These are phyloP conservation scores for Sergeia podlipaevii DNA, from an alignment of 208 protist genomes.

Conservation along the genomic window DNA sequence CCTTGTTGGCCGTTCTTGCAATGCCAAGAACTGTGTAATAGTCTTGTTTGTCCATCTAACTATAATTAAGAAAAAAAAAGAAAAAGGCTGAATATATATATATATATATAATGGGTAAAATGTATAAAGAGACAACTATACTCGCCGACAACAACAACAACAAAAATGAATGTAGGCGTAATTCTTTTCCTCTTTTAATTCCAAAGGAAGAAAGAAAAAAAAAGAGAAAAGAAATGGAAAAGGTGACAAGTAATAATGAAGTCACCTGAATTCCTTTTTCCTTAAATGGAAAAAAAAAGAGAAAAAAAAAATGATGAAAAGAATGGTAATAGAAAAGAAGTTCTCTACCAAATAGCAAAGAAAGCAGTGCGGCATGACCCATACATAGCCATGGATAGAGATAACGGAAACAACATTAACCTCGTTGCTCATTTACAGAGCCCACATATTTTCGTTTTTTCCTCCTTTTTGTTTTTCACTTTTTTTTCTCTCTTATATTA, in stretches of 20 bases:
- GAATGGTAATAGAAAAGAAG: neutral
- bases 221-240: neutral
- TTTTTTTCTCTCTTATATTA: too few species aligned
- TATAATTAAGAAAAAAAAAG: slow-evolving; percentile 9
- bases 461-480: too few species aligned
- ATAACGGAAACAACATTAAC: too few species aligned
- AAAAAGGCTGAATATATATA: slow-evolving; percentile 2
- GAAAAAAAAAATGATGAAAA: neutral
- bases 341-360: too few species aligned
- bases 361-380: too few species aligned
- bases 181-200: slow-evolving; percentile 1
- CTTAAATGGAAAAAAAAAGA: slow-evolving; percentile 1
- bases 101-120: slow-evolving; percentile 4
- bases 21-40: slow-evolving; percentile 79
- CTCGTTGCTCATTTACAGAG: too few species aligned
- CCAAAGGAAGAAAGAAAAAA: slow-evolving; percentile 4
- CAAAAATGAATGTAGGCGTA: slow-evolving; percentile 1
- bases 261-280: too few species aligned
- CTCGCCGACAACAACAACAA: slow-evolving; percentile 5
- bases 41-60: slow-evolving; percentile 49
- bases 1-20: slow-evolving; percentile 54
- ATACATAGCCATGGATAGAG: too few species aligned
- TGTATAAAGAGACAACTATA: neutral
- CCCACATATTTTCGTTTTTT: too few species aligned
- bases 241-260: neutral